Conservation (phyloP, 2,329 filamentous ascomycete genomes). For the Aspergillus melleus region DNA sequence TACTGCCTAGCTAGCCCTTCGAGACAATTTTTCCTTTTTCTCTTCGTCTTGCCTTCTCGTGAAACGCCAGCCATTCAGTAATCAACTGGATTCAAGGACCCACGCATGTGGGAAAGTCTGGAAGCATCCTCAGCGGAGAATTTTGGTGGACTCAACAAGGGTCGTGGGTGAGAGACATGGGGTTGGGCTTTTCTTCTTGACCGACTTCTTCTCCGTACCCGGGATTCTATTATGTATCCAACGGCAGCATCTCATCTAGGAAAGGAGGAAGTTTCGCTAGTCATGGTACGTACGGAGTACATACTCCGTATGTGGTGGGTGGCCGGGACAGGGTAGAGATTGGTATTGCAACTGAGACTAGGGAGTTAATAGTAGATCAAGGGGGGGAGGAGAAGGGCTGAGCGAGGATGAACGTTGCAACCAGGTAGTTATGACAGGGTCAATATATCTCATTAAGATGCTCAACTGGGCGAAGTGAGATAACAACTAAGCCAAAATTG, state of each 20-base stretch:
- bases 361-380: conserved; percentile 2
- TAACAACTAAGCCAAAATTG: neutral
- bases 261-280: neutral
- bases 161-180: neutral
- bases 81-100: neutral
- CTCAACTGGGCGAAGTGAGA: neutral
- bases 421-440: neutral
- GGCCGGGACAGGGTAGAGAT: neutral
- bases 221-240: conserved; percentile 10
- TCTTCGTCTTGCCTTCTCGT: neutral
- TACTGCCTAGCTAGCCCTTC: no score
- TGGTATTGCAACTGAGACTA: conserved; percentile 1
- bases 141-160: conserved; percentile 1
- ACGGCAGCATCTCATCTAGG: neutral
- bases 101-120: neutral
- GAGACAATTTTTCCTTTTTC: neutral
- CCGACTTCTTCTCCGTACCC: conserved; percentile 9
- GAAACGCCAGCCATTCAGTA: neutral
- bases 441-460: neutral
- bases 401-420: neutral
- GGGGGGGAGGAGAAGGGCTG: neutral
- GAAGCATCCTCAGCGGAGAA: conserved; percentile 2
- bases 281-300: neutral
- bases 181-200: conserved; percentile 10
- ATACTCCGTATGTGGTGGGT: conserved; percentile 2